Evolutionary conservation across 2,329 filamentous ascomycete genomes (phyloP).

Genomic region (Beauveria caledonica): DNA sequence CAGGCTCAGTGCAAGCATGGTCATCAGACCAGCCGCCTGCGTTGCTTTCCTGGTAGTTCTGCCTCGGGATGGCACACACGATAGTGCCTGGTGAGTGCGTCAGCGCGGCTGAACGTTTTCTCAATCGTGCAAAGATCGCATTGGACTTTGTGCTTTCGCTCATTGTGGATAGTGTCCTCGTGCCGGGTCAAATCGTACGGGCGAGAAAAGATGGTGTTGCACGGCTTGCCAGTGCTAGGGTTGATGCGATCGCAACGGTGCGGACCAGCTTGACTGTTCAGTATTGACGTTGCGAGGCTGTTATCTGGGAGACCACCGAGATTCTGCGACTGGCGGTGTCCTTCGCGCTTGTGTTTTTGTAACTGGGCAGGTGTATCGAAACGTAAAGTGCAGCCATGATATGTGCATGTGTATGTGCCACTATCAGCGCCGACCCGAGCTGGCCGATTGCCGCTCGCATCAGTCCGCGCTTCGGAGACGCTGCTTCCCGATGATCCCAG

Average conservation of each 20-base stretch:
- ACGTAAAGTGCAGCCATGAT: constrained; percentile 78
- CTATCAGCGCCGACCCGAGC: constrained; percentile 60
- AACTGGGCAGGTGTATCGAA: constrained; percentile 83
- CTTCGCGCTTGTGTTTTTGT: constrained; percentile 93
- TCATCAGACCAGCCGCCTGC: constrained; percentile 18
- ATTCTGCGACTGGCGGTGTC: constrained; percentile 67
- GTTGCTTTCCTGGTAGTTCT: constrained; percentile 62
- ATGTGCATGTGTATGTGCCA: constrained; percentile 93
- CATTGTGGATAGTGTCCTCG: constrained; percentile 96
- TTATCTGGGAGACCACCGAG: constrained; percentile 22
- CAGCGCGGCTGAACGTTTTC: constrained; percentile 92
- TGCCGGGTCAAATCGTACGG: constrained; percentile 95
- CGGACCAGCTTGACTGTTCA: constrained; percentile 85
- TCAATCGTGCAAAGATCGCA: constrained; percentile 92
- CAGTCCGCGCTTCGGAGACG: constrained; percentile 24
- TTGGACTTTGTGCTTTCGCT: constrained; percentile 85
- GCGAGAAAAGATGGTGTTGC: constrained; percentile 87
- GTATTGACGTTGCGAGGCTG: constrained; percentile 43
- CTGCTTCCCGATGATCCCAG: constrained; percentile 37
- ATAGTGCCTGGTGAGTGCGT: constrained; percentile 90
- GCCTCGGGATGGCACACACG: constrained; percentile 88
- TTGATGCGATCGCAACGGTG: constrained; percentile 92
- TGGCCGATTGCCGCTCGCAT: constrained; percentile 41
- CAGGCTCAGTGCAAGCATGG: not conserved
- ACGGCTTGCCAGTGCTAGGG: constrained; percentile 88